Evolutionary conservation across 169 alveolate genomes (phyloP), one percentile per base, ranked within the genome.

Genomic region (Eimeria zaria): DNA sequence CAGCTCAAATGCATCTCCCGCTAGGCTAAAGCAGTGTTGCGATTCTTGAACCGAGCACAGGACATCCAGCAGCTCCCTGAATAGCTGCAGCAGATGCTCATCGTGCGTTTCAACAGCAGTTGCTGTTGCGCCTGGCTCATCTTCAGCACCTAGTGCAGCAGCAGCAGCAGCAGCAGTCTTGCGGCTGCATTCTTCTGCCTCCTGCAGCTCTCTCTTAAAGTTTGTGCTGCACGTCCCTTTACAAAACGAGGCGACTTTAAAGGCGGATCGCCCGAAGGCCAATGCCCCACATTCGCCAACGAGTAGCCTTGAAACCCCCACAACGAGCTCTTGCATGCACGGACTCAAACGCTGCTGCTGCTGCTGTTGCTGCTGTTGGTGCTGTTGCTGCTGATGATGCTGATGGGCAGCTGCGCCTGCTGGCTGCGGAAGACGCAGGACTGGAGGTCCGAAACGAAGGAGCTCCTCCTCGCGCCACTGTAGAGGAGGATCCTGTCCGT

Each of bases 221-320:
- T 33, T 62, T 46, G 41, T 36, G 94, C 64, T 87, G 83, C 94
- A 64, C 1, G 91, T 92, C n/a, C 88, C 88, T 14, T 69, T 30
- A 46, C 96, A 92, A 51, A 92, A 92, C 20, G 96, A 92, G 3
- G 96, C 88, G 41, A 92, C 83, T 30, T 92, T 92, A 64, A 80
- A 55, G 22, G 96, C 39, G 44, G 96, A 80, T 39, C 46, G 22
- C 24, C 96, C 96, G 76, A 92, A 92, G 73, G 91, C 96, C 30
- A 92, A 53, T 20, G 96, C 96, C 36, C 96, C 96, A 81, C 96
- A 92, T 74, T 92, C 96, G 69, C 96, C 96, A 2, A 83, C 91
- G 22, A 83, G 91, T 16, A 83, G 91, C 48, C 74, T 48, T 55
- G 91, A 83, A 6, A 83, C 74, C 20, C 69, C 91, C 24, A 9